Base-by-base conservation (phyloP, 2,329 filamentous ascomycete genomes). In the Pezicula neosporulosa region DNA sequence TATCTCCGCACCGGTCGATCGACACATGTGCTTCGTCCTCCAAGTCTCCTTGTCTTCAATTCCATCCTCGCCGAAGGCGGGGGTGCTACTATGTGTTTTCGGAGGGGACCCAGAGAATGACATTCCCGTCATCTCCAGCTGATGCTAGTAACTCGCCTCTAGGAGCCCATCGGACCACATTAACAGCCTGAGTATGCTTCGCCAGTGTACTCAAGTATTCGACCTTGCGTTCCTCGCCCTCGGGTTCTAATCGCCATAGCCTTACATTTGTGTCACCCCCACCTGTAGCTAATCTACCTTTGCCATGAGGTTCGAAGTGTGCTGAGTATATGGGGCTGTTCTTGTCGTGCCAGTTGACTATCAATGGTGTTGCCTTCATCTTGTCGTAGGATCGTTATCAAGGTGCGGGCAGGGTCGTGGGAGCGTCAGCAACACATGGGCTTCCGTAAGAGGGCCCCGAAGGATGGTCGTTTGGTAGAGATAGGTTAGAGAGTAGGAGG, bases 281-380 rank as follows among this genome's bases (percentile, higher is more conserved):
- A 56, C 87, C 93, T 9, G 94, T 99, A 52, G 94, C 94, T 57
- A 99, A 76, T 64, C 94, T 85, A 49, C 91, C 91, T 70, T 94
- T 97, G 58, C 90, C 91, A 66, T 90, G 81, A 44, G 90, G 90
- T 69, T 99, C 93, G 69, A 97, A 99, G 71, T 97, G 93, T 62
- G 91, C 90, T 41, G 93, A 97, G 75, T 97, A 99, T 69, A 99
- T 92, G 53, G 94, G 94, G 63, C 90, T 85, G 74, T 95, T 96
- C 68, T 96, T 90, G 71, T 97, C 90, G 73, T 99, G 95, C 94
- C 94, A 99, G 77, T 95, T 90, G 74, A 99, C 93, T 68, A 97
- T 93, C 62, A 99, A 81, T 63, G 94, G 93, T 66, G 90, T 87
- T 68, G 91, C 92, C 82, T 96, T 97, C 94, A 99, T 99, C 24